A percentile compares a stretch with the other conserved stretches of the same genome.
Evolutionary conservation across 139 green algal genomes (phyloP).

Genomic region (Coccomyxa sp.): DNA sequence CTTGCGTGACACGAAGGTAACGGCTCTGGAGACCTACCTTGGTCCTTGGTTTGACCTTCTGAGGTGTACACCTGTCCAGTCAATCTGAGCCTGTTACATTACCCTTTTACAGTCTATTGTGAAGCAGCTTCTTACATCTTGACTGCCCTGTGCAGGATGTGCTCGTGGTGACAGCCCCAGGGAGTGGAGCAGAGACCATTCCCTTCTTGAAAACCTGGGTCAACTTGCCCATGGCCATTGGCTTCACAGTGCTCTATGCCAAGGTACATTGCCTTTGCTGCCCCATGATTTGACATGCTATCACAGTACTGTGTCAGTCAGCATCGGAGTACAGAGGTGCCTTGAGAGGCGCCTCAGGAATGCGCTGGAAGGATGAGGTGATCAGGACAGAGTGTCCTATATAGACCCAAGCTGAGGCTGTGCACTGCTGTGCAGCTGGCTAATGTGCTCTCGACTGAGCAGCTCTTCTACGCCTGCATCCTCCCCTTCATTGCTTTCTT

Average conservation of each 20-base stretch:
- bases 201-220: conserved; percentile 99
- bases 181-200: conserved; percentile 95
- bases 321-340: too few species aligned
- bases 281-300: too few species aligned
- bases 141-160: conserved; percentile 90
- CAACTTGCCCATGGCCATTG: conserved; percentile 94
- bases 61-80: too few species aligned
- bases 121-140: too few species aligned
- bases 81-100: too few species aligned
- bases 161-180: conserved; percentile 96
- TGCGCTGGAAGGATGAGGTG: too few species aligned
- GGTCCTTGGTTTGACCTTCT: too few species aligned
- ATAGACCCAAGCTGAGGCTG: too few species aligned
- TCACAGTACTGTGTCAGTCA: not conserved
- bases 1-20: conserved; percentile 95
- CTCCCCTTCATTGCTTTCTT: conserved; percentile 99
- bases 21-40: too few species aligned
- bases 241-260: conserved; percentile 92
- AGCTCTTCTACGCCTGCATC: conserved; percentile 98
- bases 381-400: too few species aligned
- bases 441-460: conserved; percentile 84
- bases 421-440: conserved; percentile 61
- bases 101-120: too few species aligned
- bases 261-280: conserved; percentile 61
- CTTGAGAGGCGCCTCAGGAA: too few species aligned